These are phyloP conservation scores for Musa troglodytarum DNA, from an alignment of 176 grass and related monocot species.

Conservation along the genomic window DNA sequence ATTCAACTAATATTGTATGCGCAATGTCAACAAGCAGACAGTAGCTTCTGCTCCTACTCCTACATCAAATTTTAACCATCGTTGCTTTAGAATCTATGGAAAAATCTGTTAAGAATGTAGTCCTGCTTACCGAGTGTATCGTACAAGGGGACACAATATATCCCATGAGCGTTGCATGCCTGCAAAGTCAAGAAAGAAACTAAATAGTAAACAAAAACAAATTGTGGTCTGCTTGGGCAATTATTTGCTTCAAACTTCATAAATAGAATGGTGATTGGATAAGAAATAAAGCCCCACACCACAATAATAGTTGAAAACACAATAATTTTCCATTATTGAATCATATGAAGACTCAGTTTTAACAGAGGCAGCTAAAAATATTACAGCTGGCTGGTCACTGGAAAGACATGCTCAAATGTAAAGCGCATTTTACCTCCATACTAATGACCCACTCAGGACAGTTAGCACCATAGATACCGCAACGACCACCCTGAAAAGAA, in stretches of 20 bases:
- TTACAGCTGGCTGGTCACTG: too few relatives aligned
- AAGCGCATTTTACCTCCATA: conserved; percentile 42
- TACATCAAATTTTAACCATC: not conserved
- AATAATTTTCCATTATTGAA: too few relatives aligned
- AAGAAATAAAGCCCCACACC: too few relatives aligned
- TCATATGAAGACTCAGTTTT: too few relatives aligned
- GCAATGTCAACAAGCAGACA: not conserved
- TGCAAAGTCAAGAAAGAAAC: not conserved
- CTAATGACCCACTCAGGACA: conserved; percentile 81
- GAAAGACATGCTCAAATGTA: not conserved
- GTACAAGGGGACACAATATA: conserved; percentile 80
- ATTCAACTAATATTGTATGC: not conserved
- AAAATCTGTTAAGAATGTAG: not conserved
- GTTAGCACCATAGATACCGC: conserved; percentile 82
- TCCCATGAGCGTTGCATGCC: conserved; percentile 60
- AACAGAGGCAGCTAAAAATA: too few relatives aligned
- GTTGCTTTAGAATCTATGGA: not conserved
- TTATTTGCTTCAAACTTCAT: not conserved
- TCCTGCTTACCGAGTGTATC: conserved; percentile 73
- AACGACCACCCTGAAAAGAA: conserved; percentile 46
- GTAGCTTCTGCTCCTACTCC: not conserved
- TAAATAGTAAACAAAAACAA: not conserved
- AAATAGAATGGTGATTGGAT: too few relatives aligned
- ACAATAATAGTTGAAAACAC: too few relatives aligned
- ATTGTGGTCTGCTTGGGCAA: not conserved